A percentile compares a stretch with the other conserved stretches of the same genome.
phyloP scores from a whole-genome alignment of 805 yeast species.

The Komagataella phaffii region DNA sequence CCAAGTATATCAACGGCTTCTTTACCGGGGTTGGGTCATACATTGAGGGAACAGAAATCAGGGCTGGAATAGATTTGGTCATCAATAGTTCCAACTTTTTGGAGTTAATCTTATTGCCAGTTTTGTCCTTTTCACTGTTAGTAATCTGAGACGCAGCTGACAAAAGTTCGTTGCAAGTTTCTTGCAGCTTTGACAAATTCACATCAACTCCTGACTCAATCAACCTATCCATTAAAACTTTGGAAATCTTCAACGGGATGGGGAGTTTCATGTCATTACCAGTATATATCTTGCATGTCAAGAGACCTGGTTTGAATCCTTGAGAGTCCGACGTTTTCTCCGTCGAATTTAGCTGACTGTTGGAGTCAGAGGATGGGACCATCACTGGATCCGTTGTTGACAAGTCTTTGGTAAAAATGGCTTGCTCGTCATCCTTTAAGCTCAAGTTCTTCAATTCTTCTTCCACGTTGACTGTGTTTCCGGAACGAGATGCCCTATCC shows the following conservation, averaged over 20 bases:
- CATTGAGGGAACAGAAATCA: slow-evolving; percentile 28
- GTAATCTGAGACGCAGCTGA: slow-evolving; percentile 1
- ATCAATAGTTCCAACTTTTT: slow-evolving; percentile 7
- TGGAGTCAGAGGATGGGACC: slow-evolving; percentile 2
- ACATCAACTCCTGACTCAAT: slow-evolving; percentile 39
- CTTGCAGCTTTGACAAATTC: slow-evolving; percentile 16
- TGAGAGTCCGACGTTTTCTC: not conserved
- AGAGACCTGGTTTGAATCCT: slow-evolving; percentile 44
- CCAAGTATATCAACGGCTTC: slow-evolving; percentile 66
- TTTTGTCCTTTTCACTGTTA: slow-evolving; percentile 4
- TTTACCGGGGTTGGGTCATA: slow-evolving; percentile 19
- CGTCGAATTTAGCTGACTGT: not conserved
- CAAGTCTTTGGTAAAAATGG: slow-evolving; percentile 12
- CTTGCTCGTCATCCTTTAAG: not conserved
- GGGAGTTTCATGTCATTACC: slow-evolving; percentile 62
- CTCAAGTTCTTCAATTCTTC: not conserved
- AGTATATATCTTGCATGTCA: slow-evolving; percentile 65
- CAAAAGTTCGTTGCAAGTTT: slow-evolving; percentile 18
- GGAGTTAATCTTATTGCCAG: not conserved
- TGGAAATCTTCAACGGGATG: slow-evolving; percentile 50
- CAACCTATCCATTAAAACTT: slow-evolving; percentile 48
- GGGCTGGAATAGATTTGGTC: slow-evolving; percentile 29
- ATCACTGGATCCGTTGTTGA: slow-evolving; percentile 20
- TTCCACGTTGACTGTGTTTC: not conserved
- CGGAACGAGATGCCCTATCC: not conserved